phyloP scores from a whole-genome alignment of 306 rosid genomes.

The Cucumis melo region DNA sequence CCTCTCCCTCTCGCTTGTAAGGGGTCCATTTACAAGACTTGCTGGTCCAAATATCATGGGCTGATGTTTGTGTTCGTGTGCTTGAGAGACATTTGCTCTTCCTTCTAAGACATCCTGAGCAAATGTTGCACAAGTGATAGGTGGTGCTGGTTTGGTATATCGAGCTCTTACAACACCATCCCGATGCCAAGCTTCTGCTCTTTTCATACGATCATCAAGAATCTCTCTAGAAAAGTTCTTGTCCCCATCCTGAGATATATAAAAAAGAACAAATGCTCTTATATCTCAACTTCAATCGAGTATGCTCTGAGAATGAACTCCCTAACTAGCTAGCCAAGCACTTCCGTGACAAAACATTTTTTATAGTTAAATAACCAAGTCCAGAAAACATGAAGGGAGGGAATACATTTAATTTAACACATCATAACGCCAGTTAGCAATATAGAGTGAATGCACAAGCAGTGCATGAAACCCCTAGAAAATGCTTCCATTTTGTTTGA shows the following conservation, averaged over 20 bases:
- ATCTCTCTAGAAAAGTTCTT: conserved; percentile 47
- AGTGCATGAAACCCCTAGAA: neutral
- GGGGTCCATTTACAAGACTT: conserved; percentile 68
- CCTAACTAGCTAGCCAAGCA: neutral
- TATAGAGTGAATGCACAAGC: neutral
- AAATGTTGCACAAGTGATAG: conserved; percentile 91
- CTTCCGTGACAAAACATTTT: neutral
- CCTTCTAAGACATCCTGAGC: conserved; percentile 99
- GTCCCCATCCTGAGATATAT: conserved; percentile 53
- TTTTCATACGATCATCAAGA: conserved; percentile 72
- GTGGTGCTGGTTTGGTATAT: conserved; percentile 49
- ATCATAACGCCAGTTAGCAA: neutral
- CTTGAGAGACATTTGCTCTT: conserved; percentile 63
- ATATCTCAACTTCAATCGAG: neutral
- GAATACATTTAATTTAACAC: neutral
- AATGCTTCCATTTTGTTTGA: neutral
- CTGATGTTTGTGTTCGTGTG: conserved; percentile 91
- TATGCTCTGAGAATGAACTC: neutral
- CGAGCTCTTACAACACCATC: conserved; percentile 46
- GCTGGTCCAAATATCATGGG: conserved; percentile 87
- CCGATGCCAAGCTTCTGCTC: conserved; percentile 80
- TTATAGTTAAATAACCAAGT: neutral
- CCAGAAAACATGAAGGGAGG: neutral
- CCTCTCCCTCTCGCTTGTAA: conserved; percentile 72
- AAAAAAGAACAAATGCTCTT: neutral